These are phyloP conservation scores for Trichoderma guizhouense DNA, from an alignment of 2,329 filamentous ascomycete species.

Conservation along the genomic window DNA sequence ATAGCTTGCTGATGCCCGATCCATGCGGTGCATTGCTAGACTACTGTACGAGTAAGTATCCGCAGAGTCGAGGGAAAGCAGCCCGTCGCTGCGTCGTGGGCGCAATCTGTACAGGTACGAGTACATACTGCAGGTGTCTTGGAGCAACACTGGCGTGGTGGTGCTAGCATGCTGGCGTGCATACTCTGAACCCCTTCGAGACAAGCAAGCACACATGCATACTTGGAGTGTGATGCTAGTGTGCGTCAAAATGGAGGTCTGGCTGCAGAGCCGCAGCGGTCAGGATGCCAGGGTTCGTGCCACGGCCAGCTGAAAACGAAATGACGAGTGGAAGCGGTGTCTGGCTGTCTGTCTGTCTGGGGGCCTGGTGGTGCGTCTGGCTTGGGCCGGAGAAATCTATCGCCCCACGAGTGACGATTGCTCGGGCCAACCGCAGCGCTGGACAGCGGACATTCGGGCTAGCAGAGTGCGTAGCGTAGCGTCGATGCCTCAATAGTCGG, in stretches of 20 bases:
- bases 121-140: background rate
- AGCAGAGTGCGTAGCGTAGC: background rate
- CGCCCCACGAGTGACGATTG: background rate
- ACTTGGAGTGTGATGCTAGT: background rate
- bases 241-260: background rate
- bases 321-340: background rate
- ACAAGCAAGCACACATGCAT: background rate
- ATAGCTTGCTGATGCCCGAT: constrained; percentile 6
- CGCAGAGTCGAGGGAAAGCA: background rate
- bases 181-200: background rate
- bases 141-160: background rate
- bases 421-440: background rate
- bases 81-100: background rate
- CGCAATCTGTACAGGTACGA: background rate
- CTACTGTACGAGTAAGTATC: background rate
- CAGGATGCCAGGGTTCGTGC: constrained; percentile 1
- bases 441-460: background rate
- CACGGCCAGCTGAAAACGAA: constrained; percentile 17
- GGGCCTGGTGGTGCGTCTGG: background rate
- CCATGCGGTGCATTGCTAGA: background rate
- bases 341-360: background rate
- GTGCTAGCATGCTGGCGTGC: background rate
- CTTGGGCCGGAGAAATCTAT: background rate
- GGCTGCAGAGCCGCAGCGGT: constrained; percentile 8
- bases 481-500: constrained; percentile 7